Evolutionary conservation across 1,139 yeast species (phyloP).

Genomic region (Pichia terricola): DNA sequence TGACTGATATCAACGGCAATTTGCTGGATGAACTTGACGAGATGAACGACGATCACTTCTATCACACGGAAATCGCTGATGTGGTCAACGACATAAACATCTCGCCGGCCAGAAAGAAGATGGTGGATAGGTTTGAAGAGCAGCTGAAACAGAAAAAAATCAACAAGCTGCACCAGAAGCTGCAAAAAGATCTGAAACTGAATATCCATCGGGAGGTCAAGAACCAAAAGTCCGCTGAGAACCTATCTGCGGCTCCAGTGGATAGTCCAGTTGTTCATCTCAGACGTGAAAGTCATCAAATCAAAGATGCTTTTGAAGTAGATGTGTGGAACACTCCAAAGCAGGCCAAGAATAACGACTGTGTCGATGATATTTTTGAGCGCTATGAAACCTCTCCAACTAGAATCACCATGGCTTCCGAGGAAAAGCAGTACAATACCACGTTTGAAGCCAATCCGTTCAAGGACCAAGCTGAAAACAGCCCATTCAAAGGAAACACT

Average conservation of each 20-base stretch:
- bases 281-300: neutral
- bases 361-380: constrained; percentile 7
- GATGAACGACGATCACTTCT: too few species aligned
- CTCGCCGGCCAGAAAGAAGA: constrained; percentile 14
- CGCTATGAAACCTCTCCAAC: too few species aligned
- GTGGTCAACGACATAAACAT: neutral
- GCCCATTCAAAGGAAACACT: too few species aligned
- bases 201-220: constrained; percentile 11
- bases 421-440: too few species aligned
- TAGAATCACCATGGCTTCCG: too few species aligned
- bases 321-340: neutral
- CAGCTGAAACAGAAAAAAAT: constrained; percentile 8
- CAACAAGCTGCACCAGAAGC: constrained; percentile 5
- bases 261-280: neutral
- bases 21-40: too few species aligned
- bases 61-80: too few species aligned
- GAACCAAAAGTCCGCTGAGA: too few species aligned
- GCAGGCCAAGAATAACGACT: constrained; percentile 1
- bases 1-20: too few species aligned
- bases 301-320: neutral
- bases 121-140: constrained; percentile 13
- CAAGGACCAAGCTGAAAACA: too few species aligned
- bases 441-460: too few species aligned
- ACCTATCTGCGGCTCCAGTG: too few species aligned
- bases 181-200: constrained; percentile 8